phyloP scores from a whole-genome alignment of 2,329 filamentous ascomycete genomes.

The Drechslerella dactyloides region DNA sequence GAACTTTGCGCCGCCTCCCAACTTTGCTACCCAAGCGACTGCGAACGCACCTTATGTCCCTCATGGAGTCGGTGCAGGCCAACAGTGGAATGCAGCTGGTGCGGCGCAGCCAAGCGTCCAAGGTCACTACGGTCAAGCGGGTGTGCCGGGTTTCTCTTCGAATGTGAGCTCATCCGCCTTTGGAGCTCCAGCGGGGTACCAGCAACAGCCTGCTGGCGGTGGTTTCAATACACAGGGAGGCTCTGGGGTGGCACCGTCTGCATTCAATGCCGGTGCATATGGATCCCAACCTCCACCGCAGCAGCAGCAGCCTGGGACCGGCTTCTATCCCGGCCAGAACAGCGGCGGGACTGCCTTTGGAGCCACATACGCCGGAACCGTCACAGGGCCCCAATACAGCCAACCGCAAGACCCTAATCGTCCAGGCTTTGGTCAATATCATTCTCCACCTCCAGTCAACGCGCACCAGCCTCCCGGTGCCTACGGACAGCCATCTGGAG shows the following conservation, averaged over 20 bases:
- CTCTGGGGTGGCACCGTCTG: conserved; percentile 13
- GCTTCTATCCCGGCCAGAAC: conserved; percentile 40
- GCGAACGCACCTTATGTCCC: conserved; percentile 41
- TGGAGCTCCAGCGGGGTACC: conserved; percentile 33
- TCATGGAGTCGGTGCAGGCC: conserved; percentile 19
- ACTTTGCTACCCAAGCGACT: conserved; percentile 36
- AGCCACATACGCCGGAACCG: conserved; percentile 44
- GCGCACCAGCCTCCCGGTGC: conserved; percentile 33
- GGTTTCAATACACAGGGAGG: conserved; percentile 30
- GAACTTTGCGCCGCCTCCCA: conserved; percentile 46
- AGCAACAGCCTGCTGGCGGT: conserved; percentile 25
- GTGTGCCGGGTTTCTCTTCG: conserved; percentile 31
- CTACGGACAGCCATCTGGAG: conserved; percentile 34
- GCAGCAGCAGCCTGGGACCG: conserved; percentile 24
- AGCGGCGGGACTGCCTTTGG: conserved; percentile 30
- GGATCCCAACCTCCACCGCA: conserved; percentile 22
- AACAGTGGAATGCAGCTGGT: conserved; percentile 44
- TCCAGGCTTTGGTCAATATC: conserved; percentile 40
- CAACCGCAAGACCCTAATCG: conserved; percentile 35
- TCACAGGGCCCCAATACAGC: conserved; percentile 37
- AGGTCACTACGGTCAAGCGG: conserved; percentile 33
- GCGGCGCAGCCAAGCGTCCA: conserved; percentile 30
- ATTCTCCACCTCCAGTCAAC: conserved; percentile 40
- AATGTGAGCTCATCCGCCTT: conserved; percentile 34
- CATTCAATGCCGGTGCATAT: conserved; percentile 28